phyloP scores from a whole-genome alignment of 805 yeast species.

The Kodamaea jinghongensis region DNA sequence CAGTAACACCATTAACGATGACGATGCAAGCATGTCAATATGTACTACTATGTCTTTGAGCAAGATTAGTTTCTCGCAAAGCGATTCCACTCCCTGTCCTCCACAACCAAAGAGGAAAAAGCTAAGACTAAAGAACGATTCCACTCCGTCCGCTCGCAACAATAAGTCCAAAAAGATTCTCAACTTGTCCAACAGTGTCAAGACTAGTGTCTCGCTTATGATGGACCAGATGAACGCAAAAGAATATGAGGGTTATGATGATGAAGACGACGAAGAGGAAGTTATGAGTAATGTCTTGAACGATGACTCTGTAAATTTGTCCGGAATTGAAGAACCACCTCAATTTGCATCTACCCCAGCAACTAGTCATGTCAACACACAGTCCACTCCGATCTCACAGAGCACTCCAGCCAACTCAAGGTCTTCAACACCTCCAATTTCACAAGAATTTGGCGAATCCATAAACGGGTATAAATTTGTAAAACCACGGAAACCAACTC shows the following conservation, averaged over 20 bases:
- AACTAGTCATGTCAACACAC: conserved; percentile 9
- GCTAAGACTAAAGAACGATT: conserved; percentile 23
- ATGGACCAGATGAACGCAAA: conserved; percentile 17
- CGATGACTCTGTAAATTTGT: conserved; percentile 10
- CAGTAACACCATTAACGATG: conserved; percentile 2
- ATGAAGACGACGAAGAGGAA: conserved; percentile 10
- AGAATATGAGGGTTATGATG: conserved; percentile 8
- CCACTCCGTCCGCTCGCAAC: conserved; percentile 21
- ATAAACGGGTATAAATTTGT: conserved; percentile 46
- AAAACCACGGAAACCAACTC: conserved; percentile 22
- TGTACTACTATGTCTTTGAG: conserved; percentile 16
- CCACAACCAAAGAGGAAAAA: conserved; percentile 37
- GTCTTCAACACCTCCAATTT: conserved; percentile 29
- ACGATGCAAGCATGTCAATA: conserved; percentile 18
- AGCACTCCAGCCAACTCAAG: conserved; percentile 43
- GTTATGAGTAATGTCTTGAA: conserved; percentile 2
- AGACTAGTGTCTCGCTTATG: conserved; percentile 22
- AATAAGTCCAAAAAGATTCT: conserved; percentile 21
- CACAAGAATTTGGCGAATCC: conserved; percentile 33
- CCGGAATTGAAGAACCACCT: conserved; percentile 5
- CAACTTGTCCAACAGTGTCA: conserved; percentile 32
- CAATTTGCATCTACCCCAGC: conserved; percentile 2
- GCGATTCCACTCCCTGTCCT: conserved; percentile 46
- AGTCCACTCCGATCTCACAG: conserved; percentile 39
- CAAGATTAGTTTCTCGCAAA: conserved; percentile 29